Evolutionary conservation across 257 asterid species (phyloP).

Genomic region (Plantago major): DNA sequence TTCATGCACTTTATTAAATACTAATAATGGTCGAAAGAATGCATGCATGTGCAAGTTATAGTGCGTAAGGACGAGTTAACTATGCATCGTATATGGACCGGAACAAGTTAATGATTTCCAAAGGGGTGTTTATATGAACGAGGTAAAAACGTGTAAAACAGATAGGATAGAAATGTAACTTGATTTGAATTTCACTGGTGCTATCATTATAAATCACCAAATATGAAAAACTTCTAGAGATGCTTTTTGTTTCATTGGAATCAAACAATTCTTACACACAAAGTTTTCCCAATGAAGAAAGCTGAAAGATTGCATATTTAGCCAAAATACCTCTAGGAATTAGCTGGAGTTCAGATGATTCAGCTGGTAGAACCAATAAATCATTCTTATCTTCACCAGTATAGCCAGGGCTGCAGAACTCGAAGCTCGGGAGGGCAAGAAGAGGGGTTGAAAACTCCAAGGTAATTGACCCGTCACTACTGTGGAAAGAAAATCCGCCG

Average conservation of each 20-base stretch:
- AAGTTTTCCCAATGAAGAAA: background rate
- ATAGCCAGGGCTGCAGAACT: conserved; percentile 40
- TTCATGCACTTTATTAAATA: too few species aligned
- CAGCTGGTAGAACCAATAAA: conserved; percentile 30
- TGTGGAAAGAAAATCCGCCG: conserved; percentile 53
- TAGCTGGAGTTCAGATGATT: conserved; percentile 27
- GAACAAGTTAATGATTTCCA: too few species aligned
- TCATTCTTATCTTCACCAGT: conserved; percentile 31
- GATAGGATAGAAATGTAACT: background rate
- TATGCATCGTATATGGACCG: too few species aligned
- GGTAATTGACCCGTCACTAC: conserved; percentile 33
- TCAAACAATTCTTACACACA: background rate
- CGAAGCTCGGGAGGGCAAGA: conserved; percentile 58
- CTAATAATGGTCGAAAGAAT: too few species aligned
- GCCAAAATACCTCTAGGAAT: conserved; percentile 42
- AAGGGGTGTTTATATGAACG: too few species aligned
- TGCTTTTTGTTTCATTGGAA: background rate
- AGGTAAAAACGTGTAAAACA: background rate
- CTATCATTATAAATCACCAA: background rate
- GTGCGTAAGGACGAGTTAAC: too few species aligned
- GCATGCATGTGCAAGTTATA: too few species aligned
- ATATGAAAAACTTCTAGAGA: background rate
- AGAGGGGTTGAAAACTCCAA: conserved; percentile 39
- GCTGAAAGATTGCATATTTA: background rate
- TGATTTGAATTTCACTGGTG: background rate